Evolutionary conservation across 495 filamentous ascomycete genomes (phyloP), one percentile per base, ranked within the genome.

Genomic region (Tirmania nivea): DNA sequence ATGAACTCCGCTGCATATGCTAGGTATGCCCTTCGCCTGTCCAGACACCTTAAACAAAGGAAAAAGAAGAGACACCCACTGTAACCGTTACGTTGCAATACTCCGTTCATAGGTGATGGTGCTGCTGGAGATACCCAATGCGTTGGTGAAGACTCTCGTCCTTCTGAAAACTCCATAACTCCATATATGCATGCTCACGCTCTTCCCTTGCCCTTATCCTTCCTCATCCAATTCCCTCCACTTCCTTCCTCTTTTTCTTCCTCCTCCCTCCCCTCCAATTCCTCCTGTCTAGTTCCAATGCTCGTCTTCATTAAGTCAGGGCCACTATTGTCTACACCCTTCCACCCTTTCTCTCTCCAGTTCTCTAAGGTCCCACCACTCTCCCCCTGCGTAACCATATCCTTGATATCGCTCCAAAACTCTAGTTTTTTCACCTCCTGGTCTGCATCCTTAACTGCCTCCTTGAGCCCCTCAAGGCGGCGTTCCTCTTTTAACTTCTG

Each of bases 331-430:
- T 31, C 51, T 12, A 21, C 51, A 17, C 31, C 34, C 42, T 50
- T 25, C 35, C 51, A 19, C 42, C 42, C 31, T 35, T 16, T 8
- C n/a, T 53, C 6, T 25, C 21, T 25, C 21, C 11, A 12, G 51
- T 25, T 25, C 25, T n/a, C 36, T 42, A 31, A 19, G 42, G 17
- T 34, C 51, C 36, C 35, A 53, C 20, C 19, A 35, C 68, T 7
- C 78, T 79, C 20, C 69, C 65, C 42, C 70, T 68, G 6, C 35
- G 8, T 2, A 73, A 31, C 75, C 65, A 83, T 73, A 37, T 67
- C 73, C 54, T 77, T 80, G 56, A 83, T 73, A 56, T 86, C 82
- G 57, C 76, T 80, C 82, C 82, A 86, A 62, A 78, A 86, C 59
- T 84, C 79, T 20, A 85, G 67, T 55, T 66, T 71, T 57, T 74